Evolutionary conservation across 768 basidiomycete genomes (phyloP).

Genomic region (Chalciporus sphaerocephalus): DNA sequence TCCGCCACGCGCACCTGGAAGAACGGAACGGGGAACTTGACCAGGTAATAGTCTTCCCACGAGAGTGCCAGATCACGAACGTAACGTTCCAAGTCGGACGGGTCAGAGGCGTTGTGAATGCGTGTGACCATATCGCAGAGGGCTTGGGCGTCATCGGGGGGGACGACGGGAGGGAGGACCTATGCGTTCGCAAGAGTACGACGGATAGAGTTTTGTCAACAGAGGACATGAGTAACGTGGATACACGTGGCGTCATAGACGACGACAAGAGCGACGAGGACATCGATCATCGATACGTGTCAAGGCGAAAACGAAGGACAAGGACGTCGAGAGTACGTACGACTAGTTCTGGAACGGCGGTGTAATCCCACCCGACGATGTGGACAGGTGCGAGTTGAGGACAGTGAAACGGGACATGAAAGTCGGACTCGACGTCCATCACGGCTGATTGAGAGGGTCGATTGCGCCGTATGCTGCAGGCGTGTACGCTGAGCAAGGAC

Average conservation of each 20-base stretch:
- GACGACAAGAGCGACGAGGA: neutral
- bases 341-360: slow-evolving; percentile 22
- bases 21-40: slow-evolving; percentile 29
- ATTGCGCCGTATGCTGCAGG: neutral
- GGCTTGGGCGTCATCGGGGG: slow-evolving; percentile 18
- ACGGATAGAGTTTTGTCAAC: too few relatives aligned
- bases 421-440: slow-evolving; percentile 22
- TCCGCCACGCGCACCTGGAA: slow-evolving; percentile 32
- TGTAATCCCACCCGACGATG: slow-evolving; percentile 28
- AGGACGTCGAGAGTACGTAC: slow-evolving; percentile 17
- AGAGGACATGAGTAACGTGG: too few relatives aligned
- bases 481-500: neutral
- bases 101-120: slow-evolving; percentile 16
- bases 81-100: slow-evolving; percentile 17
- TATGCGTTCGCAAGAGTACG: neutral
- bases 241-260: neutral
- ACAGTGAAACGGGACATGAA: slow-evolving; percentile 29
- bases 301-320: neutral
- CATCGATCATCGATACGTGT: slow-evolving; percentile 3
- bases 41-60: slow-evolving; percentile 32
- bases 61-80: slow-evolving; percentile 26
- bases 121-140: slow-evolving; percentile 16
- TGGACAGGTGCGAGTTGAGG: slow-evolving; percentile 27
- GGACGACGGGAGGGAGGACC: slow-evolving; percentile 21
- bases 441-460: neutral